Evolutionary conservation across 352 stramenopile species (phyloP), one percentile per base, ranked within the genome.

Genomic region (Pythium aquatile): DNA sequence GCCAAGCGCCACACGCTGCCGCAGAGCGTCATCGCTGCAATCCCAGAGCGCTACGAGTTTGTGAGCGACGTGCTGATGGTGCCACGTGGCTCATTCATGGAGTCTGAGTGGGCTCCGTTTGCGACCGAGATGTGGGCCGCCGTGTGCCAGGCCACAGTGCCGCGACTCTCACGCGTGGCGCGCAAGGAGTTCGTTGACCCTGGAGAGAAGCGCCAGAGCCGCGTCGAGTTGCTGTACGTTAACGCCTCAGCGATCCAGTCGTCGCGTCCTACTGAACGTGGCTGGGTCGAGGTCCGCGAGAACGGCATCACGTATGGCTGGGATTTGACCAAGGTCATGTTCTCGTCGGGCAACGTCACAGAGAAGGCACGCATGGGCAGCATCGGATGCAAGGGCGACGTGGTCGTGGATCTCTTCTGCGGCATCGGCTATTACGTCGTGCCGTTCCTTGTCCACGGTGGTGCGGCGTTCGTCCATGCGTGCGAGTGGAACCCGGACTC

Each of bases 361-460:
- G 97, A 99, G 73, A 98, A 98, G 71, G 92, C 93, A 42, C 90
- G 96, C 28, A 98, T 98, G 81, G 96, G 78, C 30, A 76, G 55
- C 30, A 90, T 93, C 57, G 82, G 91, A 0, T 97, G 91, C 72
- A 63, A 66, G 17, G 86, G 76, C 24, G 94, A 99, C 59, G 75
- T 87, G 1, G 88, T 99, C 30, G 86, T 99, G 33, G 97, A 99
- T 66, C 79, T 99, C 48, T 99, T 98, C 63, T 96, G 93, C 39
- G 97, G 97, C n/a, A 99, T 99, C 72, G 97, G 97, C 14, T 99
- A 99, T 72, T 99, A 98, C 65, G 94, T 98, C 29, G 73, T 99
- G 20, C 97, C 96, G 0, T 97, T 98, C 55, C 77, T 98, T 5
- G 81, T 98, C 46, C 83, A 97, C 63, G 95, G 90, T 37, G 86